Base-by-base conservation (phyloP, 805 yeast genomes). In the Starmerella floris region DNA sequence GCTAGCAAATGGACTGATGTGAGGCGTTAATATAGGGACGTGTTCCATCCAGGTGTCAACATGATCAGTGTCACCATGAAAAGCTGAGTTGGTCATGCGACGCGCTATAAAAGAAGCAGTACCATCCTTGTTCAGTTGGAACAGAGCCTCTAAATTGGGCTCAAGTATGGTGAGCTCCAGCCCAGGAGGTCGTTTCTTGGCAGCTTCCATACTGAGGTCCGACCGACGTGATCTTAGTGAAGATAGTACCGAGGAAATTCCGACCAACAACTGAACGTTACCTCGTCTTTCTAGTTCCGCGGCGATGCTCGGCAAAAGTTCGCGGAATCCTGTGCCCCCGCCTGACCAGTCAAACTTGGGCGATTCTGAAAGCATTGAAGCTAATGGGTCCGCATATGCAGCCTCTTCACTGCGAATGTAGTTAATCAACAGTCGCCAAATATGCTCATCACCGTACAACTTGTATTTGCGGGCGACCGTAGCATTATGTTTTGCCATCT, bases 251-350 rank as follows among this genome's bases (percentile, higher is more conserved):
- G 46, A 35, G 23, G 52, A 45, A n/a, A 52, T 35, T 10, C 53
- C 41, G 1, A 94, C 95, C 21, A 87, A 63, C 94, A 88, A 83
- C 58, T 88, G 96, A 23, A 83, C 61, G 54, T 88, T 79, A 1
- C 77, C 75, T 33, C 66, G 55, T 27, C 54, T 61, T 52, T 79
- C 91, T 56, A 77, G 84, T 52, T 78, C 77, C 1, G 58, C 55
- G 54, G 87, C 54, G 31, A 84, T 64, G 45, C 74, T 73, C 22
- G 67, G 67, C 0, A 83, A 67, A 20, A 83, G 62, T 1, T 81
- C 83, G 74, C 11, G 67, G 51, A 31, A 76, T 68, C 1, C 94
- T 57, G 79, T 72, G 0, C 85, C 87, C 57, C 83, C 93, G 4
- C 71, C 62, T 0, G 88, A 88, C 95, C 95, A 87, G 44, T 69